Percentiles rank a stretch among this genome's conserved stretches.
Conservation (phyloP, 2,329 filamentous ascomycete genomes). For the Ampelomyces quisqualis region DNA sequence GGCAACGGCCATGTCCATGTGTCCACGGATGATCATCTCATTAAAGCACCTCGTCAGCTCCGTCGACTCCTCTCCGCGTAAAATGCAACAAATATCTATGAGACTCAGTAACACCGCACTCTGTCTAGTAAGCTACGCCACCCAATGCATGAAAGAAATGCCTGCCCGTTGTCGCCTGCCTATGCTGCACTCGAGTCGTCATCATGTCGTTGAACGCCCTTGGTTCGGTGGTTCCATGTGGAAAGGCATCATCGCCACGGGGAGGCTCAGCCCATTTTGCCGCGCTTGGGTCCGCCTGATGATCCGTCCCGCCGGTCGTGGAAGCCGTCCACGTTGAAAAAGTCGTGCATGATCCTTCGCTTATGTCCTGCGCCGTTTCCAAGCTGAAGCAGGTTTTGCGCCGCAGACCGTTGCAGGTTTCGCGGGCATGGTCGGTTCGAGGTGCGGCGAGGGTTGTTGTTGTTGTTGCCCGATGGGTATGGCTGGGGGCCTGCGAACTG, state of each 20-base stretch:
- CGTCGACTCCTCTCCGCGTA: not conserved
- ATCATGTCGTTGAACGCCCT: constrained; percentile 13
- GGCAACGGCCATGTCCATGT: not conserved
- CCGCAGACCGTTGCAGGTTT: constrained; percentile 34
- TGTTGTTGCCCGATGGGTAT: constrained; percentile 54
- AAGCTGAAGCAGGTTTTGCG: constrained; percentile 48
- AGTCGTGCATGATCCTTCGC: constrained; percentile 69
- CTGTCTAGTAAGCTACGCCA: constrained; percentile 26
- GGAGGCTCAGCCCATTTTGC: constrained; percentile 39
- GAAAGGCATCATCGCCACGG: not conserved
- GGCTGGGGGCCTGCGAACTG: constrained; percentile 67
- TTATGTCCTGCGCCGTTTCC: constrained; percentile 70
- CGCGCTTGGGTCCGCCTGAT: constrained; percentile 43
- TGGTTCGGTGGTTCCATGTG: constrained; percentile 6
- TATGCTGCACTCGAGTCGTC: constrained; percentile 24
- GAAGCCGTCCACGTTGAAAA: constrained; percentile 69
- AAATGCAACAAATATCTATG: too few species aligned
- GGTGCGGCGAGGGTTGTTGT: constrained; percentile 35
- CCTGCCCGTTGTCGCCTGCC: constrained; percentile 19
- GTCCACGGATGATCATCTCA: too few species aligned
- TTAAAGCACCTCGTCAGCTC: not conserved
- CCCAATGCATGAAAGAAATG: constrained; percentile 24
- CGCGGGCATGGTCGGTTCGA: constrained; percentile 40
- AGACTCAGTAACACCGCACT: constrained; percentile 31
- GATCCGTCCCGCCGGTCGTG: constrained; percentile 59